phyloP scores from a whole-genome alignment of 768 basidiomycete species.

The Phylloporus arenicola region DNA sequence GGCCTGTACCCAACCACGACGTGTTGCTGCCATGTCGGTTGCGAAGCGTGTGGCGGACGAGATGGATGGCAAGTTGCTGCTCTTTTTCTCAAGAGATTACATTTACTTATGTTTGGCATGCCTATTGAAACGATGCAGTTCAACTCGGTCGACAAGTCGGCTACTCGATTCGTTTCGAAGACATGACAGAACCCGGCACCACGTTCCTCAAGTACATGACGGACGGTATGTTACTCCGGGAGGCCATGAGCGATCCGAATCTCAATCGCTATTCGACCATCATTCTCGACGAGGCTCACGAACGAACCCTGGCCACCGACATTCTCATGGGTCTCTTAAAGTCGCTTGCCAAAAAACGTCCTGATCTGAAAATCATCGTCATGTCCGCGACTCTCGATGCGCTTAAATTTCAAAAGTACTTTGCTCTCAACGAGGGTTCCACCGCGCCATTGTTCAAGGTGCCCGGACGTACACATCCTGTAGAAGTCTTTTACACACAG shows the following conservation, averaged over 20 bases:
- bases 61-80: slow-evolving; percentile 80
- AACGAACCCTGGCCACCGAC: slow-evolving; percentile 95
- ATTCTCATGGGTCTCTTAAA: slow-evolving; percentile 98
- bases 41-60: slow-evolving; percentile 98
- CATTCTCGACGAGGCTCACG: slow-evolving; percentile 98
- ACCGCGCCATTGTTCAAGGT: slow-evolving; percentile 83
- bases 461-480: slow-evolving; percentile 89
- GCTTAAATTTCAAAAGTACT: slow-evolving; percentile 95
- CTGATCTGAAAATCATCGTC: slow-evolving; percentile 93
- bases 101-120: slow-evolving; percentile 6
- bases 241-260: slow-evolving; percentile 94
- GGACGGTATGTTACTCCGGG: slow-evolving; percentile 97
- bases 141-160: slow-evolving; percentile 92
- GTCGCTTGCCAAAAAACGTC: slow-evolving; percentile 66
- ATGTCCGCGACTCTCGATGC: slow-evolving; percentile 99
- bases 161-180: slow-evolving; percentile 98
- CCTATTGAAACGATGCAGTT: slow-evolving; percentile 43
- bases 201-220: slow-evolving; percentile 99
- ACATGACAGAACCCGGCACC: slow-evolving; percentile 70
- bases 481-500: slow-evolving; percentile 92
- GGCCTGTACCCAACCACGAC: slow-evolving; percentile 93
- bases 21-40: slow-evolving; percentile 97
- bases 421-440: slow-evolving; percentile 41
- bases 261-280: slow-evolving; percentile 92
- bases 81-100: not conserved